Base-by-base conservation (phyloP, 306 rosid genomes). In the Corylus avellana region DNA sequence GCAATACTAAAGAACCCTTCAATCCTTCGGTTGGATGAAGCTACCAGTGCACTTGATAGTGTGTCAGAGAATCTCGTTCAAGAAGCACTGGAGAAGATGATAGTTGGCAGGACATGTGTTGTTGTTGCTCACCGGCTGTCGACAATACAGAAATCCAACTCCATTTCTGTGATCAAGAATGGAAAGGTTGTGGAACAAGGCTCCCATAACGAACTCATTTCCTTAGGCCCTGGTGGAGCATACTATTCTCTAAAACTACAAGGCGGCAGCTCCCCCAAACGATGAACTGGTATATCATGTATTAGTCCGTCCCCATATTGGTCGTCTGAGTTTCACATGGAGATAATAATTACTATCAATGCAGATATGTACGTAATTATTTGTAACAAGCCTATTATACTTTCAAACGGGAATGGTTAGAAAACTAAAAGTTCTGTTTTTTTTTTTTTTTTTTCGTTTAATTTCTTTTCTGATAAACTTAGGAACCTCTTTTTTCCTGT, bases 11-110 rank as follows among this genome's bases (percentile, higher is more conserved):
- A 90, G 92, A 91, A 91, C 57, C 96, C 97, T 7, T 70, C 97
- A 81, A 90, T 95, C 70, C 92, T 95, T 8, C 88, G 93, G 11
- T 85, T 95, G 13, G 98, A 95, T 57, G 96, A 92, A 82, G 97
- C 98, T 1, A 95, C 99, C 2, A 90, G 98, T 82, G 98, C 97
- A 78, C 96, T 92, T 58, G 98, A 95, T 51, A 93, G 98, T 69
- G 91, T 86, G 44, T 93, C 99, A 14, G 98, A 91, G 82, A 87
- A 86, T 12, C 78, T 87, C 25, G 91, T 85, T 71, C 89, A 93
- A 83, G 98, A 88, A 76, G 93, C 97, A 39, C 87, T 22, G 25
- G 25, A 22, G 25, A 22, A 22, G 0, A 22, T 22, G 25, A 22
- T 93, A 91, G 87, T 84, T 61, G 91, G 85, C 39, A 89, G 95